phyloP scores from a whole-genome alignment of 2,329 filamentous ascomycete species.

The Dactylellina leptospora region DNA sequence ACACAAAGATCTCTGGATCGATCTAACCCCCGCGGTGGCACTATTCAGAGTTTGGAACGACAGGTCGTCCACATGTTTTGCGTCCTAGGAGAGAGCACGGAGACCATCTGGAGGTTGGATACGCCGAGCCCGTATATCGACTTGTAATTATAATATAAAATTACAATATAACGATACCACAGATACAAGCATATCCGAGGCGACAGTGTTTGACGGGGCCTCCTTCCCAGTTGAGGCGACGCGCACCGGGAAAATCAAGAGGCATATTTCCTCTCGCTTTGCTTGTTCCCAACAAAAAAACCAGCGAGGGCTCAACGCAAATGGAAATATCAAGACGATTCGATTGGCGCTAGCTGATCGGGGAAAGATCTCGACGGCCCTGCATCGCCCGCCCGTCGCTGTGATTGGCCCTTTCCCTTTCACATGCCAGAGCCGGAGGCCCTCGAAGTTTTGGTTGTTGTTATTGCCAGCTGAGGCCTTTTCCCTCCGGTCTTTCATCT shows the following conservation, averaged over 20 bases:
- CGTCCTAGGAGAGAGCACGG: too few relatives aligned
- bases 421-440: constrained; percentile 33
- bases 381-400: constrained; percentile 40
- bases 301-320: constrained; percentile 28
- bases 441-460: not conserved
- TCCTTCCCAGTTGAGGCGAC: constrained; percentile 10
- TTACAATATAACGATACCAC: not conserved
- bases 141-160: too few relatives aligned
- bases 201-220: not conserved
- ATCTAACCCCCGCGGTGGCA: too few relatives aligned
- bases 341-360: constrained; percentile 38
- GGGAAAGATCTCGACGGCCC: constrained; percentile 47
- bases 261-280: too few relatives aligned
- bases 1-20: too few relatives aligned
- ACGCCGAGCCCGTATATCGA: too few relatives aligned
- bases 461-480: not conserved
- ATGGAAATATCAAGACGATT: constrained; percentile 4
- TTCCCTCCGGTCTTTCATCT: constrained; percentile 15
- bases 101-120: too few relatives aligned
- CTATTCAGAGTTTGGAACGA: too few relatives aligned
- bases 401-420: constrained; percentile 36
- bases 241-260: constrained; percentile 7
- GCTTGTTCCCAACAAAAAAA: constrained; percentile 44
- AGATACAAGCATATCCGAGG: not conserved
- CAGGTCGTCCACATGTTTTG: too few relatives aligned